Percentiles rank a stretch among this genome's conserved stretches.
Conservation (phyloP, 1,284 basidiomycete genomes). For the Anthracocystis walkeri region DNA sequence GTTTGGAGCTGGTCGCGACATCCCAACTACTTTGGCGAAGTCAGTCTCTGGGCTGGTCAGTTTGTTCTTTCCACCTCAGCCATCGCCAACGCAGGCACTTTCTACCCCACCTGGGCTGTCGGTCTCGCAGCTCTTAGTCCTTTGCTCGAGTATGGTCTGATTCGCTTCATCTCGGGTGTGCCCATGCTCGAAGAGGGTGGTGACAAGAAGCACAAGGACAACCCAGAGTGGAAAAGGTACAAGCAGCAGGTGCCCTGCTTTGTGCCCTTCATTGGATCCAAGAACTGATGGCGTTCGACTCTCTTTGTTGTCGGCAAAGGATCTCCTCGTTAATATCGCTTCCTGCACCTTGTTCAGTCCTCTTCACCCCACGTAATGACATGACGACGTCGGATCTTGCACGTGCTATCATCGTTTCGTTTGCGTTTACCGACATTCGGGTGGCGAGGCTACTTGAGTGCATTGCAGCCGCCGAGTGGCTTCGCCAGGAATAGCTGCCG, state of each 20-base stretch:
- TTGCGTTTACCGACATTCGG: background rate
- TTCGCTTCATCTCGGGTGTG: conserved; percentile 75
- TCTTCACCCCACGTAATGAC: background rate
- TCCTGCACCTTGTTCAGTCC: background rate
- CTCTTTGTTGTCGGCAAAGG: background rate
- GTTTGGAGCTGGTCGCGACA: conserved; percentile 81
- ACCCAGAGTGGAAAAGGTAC: conserved; percentile 78
- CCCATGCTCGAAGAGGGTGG: conserved; percentile 77
- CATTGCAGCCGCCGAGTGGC: too few relatives aligned
- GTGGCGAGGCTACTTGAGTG: too few relatives aligned
- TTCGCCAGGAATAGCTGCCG: too few relatives aligned
- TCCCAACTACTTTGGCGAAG: conserved; percentile 84
- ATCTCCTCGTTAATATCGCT: background rate
- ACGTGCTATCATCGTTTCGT: background rate
- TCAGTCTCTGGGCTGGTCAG: conserved; percentile 80
- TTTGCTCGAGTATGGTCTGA: conserved; percentile 75
- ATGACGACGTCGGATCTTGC: background rate
- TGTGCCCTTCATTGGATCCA: conserved; percentile 57
- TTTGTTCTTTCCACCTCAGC: conserved; percentile 72
- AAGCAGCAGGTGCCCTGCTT: conserved; percentile 72
- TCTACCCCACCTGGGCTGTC: conserved; percentile 71
- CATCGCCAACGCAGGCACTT: conserved; percentile 35
- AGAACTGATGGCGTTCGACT: conserved; percentile 21
- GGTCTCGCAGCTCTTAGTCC: conserved; percentile 76
- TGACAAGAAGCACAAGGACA: conserved; percentile 77